Evolutionary conservation across 1,284 basidiomycete genomes (phyloP), one percentile per base, ranked within the genome.

Genomic region (Tilletiopsis washingtonensis): DNA sequence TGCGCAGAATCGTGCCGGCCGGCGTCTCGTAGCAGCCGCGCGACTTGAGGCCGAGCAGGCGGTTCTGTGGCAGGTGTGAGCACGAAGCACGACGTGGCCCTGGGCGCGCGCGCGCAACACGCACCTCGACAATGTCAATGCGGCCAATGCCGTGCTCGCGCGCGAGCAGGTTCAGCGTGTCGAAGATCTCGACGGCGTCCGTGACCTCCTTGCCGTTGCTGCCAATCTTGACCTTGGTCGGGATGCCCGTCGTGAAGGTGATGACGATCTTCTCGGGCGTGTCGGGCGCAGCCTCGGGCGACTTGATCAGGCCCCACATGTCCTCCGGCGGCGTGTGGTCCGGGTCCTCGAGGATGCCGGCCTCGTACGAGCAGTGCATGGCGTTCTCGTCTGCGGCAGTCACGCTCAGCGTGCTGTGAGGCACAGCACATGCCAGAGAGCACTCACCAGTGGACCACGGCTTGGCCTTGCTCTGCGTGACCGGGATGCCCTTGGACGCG

Each of bases 361-460:
- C 93, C 77, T 99, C 93, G 78, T 97, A 98, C 20, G 91, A 98
- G 76, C 97, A 98, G 80, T 99, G 93, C 84, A 94, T 96, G 50
- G 98, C 80, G 78, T 98, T 98, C 78, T 97, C 94, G 75, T 72
- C 69, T 40, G 27, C 7, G 19, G n/a, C n/a, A 38, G 43, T 11
- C 12, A 17, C 20, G 11, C 29, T 19, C 26, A 40, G 6, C 38
- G 21, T 23, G 6, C 6, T 7, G n/a, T n/a, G n/a, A n/a, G n/a
- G n/a, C n/a, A n/a, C n/a, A n/a, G n/a, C n/a, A n/a, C n/a, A n/a
- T 27, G 27, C 5, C 20, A n/a, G 61, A n/a, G n/a, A n/a, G n/a
- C n/a, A n/a, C 67, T 57, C 45, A 76, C 76, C 77, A 14, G 93
- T 99, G 9, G 91, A 97, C 94, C 94, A 99, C 32, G 94, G 93